phyloP scores from a whole-genome alignment of 2,329 filamentous ascomycete species.

The Fusarium zealandicum region DNA sequence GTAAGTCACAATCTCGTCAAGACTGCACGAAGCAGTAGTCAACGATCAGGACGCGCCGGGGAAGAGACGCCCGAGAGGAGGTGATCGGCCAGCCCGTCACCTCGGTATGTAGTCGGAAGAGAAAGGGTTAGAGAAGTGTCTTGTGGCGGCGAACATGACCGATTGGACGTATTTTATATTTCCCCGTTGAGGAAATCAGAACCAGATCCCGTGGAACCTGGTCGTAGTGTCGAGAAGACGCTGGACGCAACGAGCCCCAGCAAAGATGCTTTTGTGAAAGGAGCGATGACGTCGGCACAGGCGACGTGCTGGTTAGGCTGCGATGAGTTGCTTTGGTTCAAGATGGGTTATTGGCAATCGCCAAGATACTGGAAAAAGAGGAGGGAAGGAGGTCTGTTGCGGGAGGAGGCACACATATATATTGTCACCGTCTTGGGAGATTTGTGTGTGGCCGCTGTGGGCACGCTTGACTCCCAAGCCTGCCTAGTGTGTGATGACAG shows the following conservation, averaged over 20 bases:
- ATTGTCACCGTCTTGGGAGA: no score
- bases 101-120: constrained; percentile 68
- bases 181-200: constrained; percentile 45
- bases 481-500: constrained; percentile 30
- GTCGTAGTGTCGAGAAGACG: constrained; percentile 40
- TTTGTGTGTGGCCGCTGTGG: constrained; percentile 38
- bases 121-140: constrained; percentile 61
- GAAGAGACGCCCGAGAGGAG: constrained; percentile 55
- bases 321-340: constrained; percentile 24
- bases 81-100: constrained; percentile 60
- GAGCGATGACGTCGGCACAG: constrained; percentile 42
- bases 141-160: constrained; percentile 65
- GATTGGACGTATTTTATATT: constrained; percentile 45
- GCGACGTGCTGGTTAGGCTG: constrained; percentile 34
- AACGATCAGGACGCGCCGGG: constrained; percentile 35
- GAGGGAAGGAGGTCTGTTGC: constrained; percentile 37
- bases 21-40: constrained; percentile 35
- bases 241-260: constrained; percentile 43
- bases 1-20: constrained; percentile 26
- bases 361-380: constrained; percentile 47
- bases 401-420: constrained; percentile 46
- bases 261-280: constrained; percentile 30
- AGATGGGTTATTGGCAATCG: constrained; percentile 48
- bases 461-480: constrained; percentile 34
- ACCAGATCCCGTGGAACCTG: constrained; percentile 43